Conservation (phyloP, 192 early-diverging fungal species). For the Backusella tarrabulga region DNA sequence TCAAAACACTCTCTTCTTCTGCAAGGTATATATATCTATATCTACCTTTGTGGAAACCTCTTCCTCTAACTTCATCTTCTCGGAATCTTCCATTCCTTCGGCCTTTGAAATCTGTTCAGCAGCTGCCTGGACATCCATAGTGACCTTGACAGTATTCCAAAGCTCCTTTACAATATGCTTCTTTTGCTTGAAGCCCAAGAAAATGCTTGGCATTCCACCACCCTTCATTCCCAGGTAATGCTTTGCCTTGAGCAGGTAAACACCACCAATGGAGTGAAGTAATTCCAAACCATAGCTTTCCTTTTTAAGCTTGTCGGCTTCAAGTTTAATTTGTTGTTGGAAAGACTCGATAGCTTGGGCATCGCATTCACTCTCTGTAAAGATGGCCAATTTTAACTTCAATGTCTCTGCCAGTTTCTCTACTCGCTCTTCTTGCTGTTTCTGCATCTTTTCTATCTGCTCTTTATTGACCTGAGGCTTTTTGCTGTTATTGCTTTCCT, state of each 20-base stretch:
- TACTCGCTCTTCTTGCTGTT: conserved; percentile 60
- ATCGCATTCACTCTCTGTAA: conserved; percentile 50
- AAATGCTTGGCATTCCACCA: conserved; percentile 39
- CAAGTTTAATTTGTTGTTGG: conserved; percentile 58
- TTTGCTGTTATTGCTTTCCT: conserved; percentile 40
- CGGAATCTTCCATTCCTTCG: conserved; percentile 33
- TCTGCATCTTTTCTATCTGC: conserved; percentile 48
- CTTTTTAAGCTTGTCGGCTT: conserved; percentile 74
- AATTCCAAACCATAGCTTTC: conserved; percentile 87
- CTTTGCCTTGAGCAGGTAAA: conserved; percentile 75
- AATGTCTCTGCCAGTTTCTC: conserved; percentile 55
- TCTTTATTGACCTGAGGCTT: conserved; percentile 43
- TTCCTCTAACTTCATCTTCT: conserved; percentile 36
- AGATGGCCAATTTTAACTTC: conserved; percentile 60
- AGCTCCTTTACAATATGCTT: conserved; percentile 47
- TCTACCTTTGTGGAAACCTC: conserved; percentile 32
- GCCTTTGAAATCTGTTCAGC: conserved; percentile 30
- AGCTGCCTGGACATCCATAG: conserved; percentile 31
- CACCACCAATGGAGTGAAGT: conserved; percentile 78
- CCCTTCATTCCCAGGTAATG: conserved; percentile 59
- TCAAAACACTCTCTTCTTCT: neutral
- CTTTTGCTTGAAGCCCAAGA: conserved; percentile 42
- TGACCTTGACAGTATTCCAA: conserved; percentile 30
- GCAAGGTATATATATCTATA: neutral
- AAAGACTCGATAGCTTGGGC: conserved; percentile 37